phyloP scores from a whole-genome alignment of 2,329 filamentous ascomycete genomes.

The Fusarium foetens region DNA sequence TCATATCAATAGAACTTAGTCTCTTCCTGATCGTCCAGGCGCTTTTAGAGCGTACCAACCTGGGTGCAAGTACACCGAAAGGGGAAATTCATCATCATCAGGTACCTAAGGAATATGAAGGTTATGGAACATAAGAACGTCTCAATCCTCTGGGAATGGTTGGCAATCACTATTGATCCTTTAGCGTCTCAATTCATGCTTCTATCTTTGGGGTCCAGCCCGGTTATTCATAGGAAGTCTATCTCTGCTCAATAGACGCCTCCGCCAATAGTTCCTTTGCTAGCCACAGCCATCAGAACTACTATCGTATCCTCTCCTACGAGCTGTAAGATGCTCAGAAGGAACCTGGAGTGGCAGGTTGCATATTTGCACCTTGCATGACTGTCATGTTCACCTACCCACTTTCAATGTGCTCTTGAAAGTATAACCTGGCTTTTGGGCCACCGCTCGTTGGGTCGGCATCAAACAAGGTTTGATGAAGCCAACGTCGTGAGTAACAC shows the following conservation, averaged over 20 bases:
- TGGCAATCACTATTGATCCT: conserved; percentile 2
- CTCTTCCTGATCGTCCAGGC: background rate
- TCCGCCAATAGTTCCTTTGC: conserved; percentile 1
- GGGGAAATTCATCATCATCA: background rate
- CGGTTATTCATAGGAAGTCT: conserved; percentile 4
- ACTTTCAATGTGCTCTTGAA: background rate
- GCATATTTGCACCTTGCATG: conserved; percentile 5
- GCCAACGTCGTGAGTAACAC: conserved; percentile 9
- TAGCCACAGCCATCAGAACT: conserved; percentile 8
- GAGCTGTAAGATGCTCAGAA: background rate
- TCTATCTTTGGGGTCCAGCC: conserved; percentile 31
- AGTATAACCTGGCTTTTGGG: conserved; percentile 2
- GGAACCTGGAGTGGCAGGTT: background rate
- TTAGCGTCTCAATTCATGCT: conserved; percentile 13
- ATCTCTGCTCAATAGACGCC: conserved; percentile 31
- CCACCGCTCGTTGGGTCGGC: background rate
- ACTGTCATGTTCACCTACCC: conserved; percentile 2
- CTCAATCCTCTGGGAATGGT: conserved; percentile 6
- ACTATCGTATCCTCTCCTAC: background rate
- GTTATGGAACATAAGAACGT: conserved; percentile 6
- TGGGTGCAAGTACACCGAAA: background rate
- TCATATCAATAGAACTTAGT: conserved; percentile 3
- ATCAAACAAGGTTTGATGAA: conserved; percentile 13
- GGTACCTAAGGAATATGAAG: conserved; percentile 1
- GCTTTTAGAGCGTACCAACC: conserved; percentile 2